Conservation (phyloP, 140 eudicot species). For the Erigeron philadelphicus region DNA sequence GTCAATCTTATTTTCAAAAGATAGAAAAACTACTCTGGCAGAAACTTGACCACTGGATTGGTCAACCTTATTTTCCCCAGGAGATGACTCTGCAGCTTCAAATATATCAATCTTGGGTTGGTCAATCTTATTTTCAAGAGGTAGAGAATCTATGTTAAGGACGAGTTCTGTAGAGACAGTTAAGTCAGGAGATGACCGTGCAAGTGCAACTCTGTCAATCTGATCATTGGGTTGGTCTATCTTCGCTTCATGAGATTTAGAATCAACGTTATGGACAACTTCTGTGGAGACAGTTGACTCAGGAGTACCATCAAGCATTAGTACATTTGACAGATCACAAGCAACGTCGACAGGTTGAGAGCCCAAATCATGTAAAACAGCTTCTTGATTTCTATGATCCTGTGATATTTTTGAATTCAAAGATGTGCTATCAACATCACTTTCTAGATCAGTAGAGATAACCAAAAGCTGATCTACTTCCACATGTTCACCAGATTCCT, state of each 20-base stretch:
- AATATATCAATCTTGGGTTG: slow-evolving; percentile 9
- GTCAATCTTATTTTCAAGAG: slow-evolving; percentile 23
- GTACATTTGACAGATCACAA: slow-evolving; percentile 17
- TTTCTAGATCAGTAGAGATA: slow-evolving; percentile 5
- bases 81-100: background rate
- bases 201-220: slow-evolving; percentile 15
- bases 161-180: slow-evolving; percentile 19
- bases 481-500: slow-evolving; percentile 19
- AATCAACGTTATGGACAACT: slow-evolving; percentile 21
- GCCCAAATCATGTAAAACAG: slow-evolving; percentile 10
- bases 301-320: slow-evolving; percentile 20
- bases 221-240: slow-evolving; percentile 12
- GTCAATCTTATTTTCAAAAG: no score
- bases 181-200: slow-evolving; percentile 24
- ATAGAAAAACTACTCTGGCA: no score
- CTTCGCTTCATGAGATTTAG: background rate
- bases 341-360: slow-evolving; percentile 14
- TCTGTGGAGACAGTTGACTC: slow-evolving; percentile 24
- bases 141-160: slow-evolving; percentile 16
- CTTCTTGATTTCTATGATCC: background rate
- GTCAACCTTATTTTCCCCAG: no score
- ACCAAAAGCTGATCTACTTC: slow-evolving; percentile 4
- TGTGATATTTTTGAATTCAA: slow-evolving; percentile 7
- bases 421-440: slow-evolving; percentile 9
- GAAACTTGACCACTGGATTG: no score